These are phyloP conservation scores for Aspergillus sclerotioniger DNA, from an alignment of 495 filamentous ascomycete genomes.

Conservation along the genomic window DNA sequence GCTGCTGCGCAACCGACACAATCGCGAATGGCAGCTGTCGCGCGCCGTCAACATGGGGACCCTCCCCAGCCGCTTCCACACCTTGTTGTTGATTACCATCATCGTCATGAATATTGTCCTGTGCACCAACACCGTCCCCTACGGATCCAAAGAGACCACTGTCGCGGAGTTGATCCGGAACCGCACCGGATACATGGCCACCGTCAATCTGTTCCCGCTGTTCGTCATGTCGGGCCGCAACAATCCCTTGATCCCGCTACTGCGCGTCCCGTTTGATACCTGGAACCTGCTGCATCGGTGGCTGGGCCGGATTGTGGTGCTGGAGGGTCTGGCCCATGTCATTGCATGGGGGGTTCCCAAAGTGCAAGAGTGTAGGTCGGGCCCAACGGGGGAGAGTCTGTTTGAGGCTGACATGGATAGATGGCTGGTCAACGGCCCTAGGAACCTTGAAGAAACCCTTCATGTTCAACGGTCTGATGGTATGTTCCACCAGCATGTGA, in stretches of 20 bases:
- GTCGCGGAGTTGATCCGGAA: constrained; percentile 54
- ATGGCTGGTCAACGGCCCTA: background rate
- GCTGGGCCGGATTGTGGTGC: constrained; percentile 73
- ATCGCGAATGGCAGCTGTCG: constrained; percentile 70
- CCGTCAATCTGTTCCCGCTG: constrained; percentile 74
- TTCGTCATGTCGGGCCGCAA: constrained; percentile 76
- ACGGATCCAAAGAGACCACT: background rate
- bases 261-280: constrained; percentile 78
- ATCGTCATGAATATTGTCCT: constrained; percentile 66
- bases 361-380: constrained; percentile 18
- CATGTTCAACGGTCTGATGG: constrained; percentile 32
- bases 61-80: constrained; percentile 71
- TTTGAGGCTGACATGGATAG: background rate
- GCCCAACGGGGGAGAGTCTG: too few species aligned
- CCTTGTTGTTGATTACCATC: constrained; percentile 62
- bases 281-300: constrained; percentile 85
- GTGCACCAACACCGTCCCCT: constrained; percentile 47
- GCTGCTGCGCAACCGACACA: constrained; percentile 69
- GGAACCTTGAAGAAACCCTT: constrained; percentile 10
- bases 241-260: constrained; percentile 70
- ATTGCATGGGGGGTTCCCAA: constrained; percentile 48
- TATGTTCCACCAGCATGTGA: constrained; percentile 35
- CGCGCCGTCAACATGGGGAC: constrained; percentile 74
- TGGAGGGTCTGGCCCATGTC: constrained; percentile 68
- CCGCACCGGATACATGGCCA: constrained; percentile 67